phyloP scores from a whole-genome alignment of 352 stramenopile genomes.

The Phytophthora pini region DNA sequence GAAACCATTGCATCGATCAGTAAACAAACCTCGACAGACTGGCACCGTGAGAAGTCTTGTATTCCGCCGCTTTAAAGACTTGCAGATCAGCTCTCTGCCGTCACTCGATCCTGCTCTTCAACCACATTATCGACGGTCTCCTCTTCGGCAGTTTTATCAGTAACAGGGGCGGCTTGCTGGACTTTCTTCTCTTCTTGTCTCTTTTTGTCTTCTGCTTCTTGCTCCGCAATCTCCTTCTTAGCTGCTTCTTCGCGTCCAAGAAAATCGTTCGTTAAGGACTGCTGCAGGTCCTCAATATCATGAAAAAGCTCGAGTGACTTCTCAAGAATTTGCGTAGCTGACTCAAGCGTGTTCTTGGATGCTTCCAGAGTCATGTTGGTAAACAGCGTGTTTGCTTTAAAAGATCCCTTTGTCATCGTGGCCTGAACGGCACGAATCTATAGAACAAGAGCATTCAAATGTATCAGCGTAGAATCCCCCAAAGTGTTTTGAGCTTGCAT shows the following conservation, averaged over 20 bases:
- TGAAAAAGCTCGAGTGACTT: slow-evolving; percentile 63
- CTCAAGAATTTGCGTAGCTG: slow-evolving; percentile 60
- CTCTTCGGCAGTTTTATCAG: slow-evolving; percentile 1
- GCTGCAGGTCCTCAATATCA: slow-evolving; percentile 53
- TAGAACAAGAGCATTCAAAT: slow-evolving; percentile 1
- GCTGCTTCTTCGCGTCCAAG: slow-evolving; percentile 36
- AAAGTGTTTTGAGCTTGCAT: neutral
- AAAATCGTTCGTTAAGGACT: slow-evolving; percentile 29
- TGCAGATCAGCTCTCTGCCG: slow-evolving; percentile 22
- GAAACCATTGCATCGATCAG: neutral
- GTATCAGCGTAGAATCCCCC: slow-evolving; percentile 5
- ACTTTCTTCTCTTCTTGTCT: slow-evolving; percentile 22
- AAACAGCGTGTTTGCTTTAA: slow-evolving; percentile 40
- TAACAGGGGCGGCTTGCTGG: neutral
- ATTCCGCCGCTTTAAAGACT: slow-evolving; percentile 14
- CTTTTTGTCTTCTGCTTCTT: slow-evolving; percentile 24
- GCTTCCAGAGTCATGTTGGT: slow-evolving; percentile 60
- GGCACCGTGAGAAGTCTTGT: slow-evolving; percentile 17
- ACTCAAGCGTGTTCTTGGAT: slow-evolving; percentile 62
- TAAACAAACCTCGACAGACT: neutral
- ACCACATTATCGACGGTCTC: neutral
- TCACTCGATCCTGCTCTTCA: slow-evolving; percentile 25
- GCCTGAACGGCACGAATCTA: slow-evolving; percentile 40
- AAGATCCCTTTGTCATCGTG: slow-evolving; percentile 25
- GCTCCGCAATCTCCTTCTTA: slow-evolving; percentile 27